These are phyloP conservation scores for Nicotiana undulata DNA, from an alignment of 257 asterid genomes.

Conservation along the genomic window DNA sequence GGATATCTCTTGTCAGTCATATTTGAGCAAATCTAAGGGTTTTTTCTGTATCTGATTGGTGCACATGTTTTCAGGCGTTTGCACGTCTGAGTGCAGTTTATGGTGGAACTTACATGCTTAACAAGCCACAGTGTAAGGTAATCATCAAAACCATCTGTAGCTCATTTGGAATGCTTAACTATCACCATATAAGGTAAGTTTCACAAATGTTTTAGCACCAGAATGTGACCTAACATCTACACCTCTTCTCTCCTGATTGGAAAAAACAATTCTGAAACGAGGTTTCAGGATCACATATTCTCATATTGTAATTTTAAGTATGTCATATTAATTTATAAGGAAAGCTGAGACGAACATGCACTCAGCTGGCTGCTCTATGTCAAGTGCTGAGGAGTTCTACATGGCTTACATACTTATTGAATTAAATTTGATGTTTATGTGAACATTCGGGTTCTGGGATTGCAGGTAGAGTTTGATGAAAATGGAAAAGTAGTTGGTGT, in stretches of 20 bases:
- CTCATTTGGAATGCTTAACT: neutral
- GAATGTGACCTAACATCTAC: neutral
- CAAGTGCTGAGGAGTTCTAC: neutral
- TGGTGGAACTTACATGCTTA: conserved; percentile 98
- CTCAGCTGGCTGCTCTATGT: neutral
- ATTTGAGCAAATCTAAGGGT: neutral
- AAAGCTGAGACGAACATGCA: neutral
- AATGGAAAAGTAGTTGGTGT: conserved; percentile 77
- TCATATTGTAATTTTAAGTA: neutral
- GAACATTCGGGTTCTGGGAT: neutral
- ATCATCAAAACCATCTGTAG: neutral
- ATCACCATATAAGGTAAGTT: neutral
- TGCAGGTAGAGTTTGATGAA: conserved; percentile 79
- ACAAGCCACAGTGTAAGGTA: conserved; percentile 95
- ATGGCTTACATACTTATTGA: neutral
- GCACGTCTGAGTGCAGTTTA: conserved; percentile 99
- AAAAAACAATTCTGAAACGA: neutral
- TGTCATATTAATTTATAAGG: neutral
- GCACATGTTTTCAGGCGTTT: conserved; percentile 57
- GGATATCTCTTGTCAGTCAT: neutral
- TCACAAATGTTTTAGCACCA: neutral
- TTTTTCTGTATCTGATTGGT: neutral
- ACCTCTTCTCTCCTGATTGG: neutral
- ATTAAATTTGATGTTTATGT: neutral
- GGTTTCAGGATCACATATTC: neutral